A percentile compares a stretch with the other conserved stretches of the same genome.
phyloP scores from a whole-genome alignment of 192 early-diverging fungal species.

The Chytriomyces hyalinus region DNA sequence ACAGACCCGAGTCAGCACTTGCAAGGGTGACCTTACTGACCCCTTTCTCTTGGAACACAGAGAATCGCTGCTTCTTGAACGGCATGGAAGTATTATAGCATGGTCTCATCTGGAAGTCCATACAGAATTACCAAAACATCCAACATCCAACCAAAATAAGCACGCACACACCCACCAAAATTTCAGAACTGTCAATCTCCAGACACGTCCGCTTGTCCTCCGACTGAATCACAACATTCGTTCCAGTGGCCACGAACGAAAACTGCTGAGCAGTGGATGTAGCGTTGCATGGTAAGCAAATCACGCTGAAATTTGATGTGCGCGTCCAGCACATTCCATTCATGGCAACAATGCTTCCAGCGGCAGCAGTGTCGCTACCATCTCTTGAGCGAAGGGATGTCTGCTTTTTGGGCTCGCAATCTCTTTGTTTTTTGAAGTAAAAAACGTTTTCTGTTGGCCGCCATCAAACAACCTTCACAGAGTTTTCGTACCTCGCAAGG shows the following conservation, averaged over 20 bases:
- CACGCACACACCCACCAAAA: background rate
- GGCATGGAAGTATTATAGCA: background rate
- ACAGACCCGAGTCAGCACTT: conserved; percentile 12
- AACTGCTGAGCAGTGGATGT: background rate
- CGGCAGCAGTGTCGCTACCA: background rate
- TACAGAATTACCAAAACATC: background rate
- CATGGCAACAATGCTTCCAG: background rate
- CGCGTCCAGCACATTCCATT: background rate
- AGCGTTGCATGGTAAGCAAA: background rate
- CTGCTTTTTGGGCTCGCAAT: background rate
- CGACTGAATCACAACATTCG: background rate
- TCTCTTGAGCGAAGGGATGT: background rate
- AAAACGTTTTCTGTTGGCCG: background rate
- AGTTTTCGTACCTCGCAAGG: background rate
- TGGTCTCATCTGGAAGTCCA: conserved; percentile 1
- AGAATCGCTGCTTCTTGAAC: conserved; percentile 19
- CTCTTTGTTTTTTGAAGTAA: background rate
- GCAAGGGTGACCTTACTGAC: background rate
- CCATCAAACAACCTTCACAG: background rate
- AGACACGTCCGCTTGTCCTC: background rate
- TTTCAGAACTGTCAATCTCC: background rate
- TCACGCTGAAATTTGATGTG: background rate
- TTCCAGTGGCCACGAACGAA: background rate
- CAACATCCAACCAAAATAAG: background rate
- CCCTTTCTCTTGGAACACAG: background rate